Conservation (phyloP, 176 grass and related monocot species). For the Oryza officinalis region DNA sequence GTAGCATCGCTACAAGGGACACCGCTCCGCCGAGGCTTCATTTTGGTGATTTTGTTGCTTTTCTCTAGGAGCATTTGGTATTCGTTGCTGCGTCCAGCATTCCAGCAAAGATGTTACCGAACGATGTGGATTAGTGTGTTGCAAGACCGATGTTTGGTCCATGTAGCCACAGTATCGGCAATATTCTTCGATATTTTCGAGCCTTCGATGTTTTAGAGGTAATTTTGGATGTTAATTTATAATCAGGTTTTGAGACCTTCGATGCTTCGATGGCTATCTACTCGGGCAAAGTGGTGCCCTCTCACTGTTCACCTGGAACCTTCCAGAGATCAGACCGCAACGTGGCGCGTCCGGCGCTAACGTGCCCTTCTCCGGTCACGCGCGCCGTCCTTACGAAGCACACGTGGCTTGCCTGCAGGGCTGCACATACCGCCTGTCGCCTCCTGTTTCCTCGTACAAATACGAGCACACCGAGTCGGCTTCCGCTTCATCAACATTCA, state of each 20-base stretch:
- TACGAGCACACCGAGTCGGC: neutral
- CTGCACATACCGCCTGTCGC: neutral
- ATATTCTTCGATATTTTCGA: neutral
- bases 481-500: too few relatives aligned
- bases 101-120: neutral
- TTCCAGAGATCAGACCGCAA: neutral
- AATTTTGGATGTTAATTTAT: neutral
- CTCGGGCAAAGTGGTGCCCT: too few relatives aligned
- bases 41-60: neutral
- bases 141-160: neutral
- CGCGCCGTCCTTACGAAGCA: neutral
- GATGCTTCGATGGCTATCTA: neutral
- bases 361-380: constrained; percentile 25
- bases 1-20: neutral
- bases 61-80: neutral
- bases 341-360: constrained; percentile 19
- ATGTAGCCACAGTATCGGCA: neutral
- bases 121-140: neutral
- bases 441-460: constrained; percentile 6
- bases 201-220: neutral
- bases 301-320: neutral
- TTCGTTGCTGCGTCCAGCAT: neutral
- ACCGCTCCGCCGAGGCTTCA: neutral
- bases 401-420: constrained; percentile 1
- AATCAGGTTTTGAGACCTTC: neutral